A percentile compares a stretch with the other conserved stretches of the same genome.
Conservation (phyloP, 345 rosid species). For the Anastatica hierochuntica region DNA sequence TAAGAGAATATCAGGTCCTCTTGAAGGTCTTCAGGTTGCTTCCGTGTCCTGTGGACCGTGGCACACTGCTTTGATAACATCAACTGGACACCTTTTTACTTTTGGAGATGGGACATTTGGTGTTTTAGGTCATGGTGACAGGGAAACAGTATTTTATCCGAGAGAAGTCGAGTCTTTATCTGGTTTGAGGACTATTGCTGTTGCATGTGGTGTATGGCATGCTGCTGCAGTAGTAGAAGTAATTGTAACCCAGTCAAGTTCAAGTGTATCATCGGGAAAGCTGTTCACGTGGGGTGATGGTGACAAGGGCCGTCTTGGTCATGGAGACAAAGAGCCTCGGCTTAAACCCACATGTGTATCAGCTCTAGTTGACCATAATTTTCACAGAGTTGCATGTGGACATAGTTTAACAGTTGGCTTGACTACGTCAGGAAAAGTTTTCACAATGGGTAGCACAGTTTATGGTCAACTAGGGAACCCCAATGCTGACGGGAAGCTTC, state of each 20-base stretch:
- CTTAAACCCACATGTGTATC: conserved; percentile 90
- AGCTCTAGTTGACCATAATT: conserved; percentile 65
- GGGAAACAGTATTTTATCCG: conserved; percentile 55
- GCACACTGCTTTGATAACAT: conserved; percentile 91
- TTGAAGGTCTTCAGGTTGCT: conserved; percentile 83
- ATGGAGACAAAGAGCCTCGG: conserved; percentile 86
- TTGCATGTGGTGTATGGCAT: conserved; percentile 97
- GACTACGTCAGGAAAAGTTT: conserved; percentile 66
- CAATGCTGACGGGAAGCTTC: conserved; percentile 67
- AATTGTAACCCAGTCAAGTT: conserved; percentile 66
- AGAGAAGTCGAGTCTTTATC: conserved; percentile 82
- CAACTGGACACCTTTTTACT: conserved; percentile 81
- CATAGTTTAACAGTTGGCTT: conserved; percentile 89
- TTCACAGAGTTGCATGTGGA: conserved; percentile 82
- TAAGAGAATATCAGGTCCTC: conserved; percentile 85
- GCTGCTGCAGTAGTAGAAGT: conserved; percentile 96
- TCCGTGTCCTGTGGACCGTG: conserved; percentile 92
- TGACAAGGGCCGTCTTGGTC: conserved; percentile 90
- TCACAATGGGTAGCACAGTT: conserved; percentile 88
- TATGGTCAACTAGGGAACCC: conserved; percentile 95
- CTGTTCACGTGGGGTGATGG: conserved; percentile 99
- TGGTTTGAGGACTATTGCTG: conserved; percentile 75
- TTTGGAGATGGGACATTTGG: conserved; percentile 98
- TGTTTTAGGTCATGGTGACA: conserved; percentile 85
- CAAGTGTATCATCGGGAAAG: conserved; percentile 70